These are phyloP conservation scores for Cucurbita moschata DNA, from an alignment of 306 rosid species.

Conservation along the genomic window DNA sequence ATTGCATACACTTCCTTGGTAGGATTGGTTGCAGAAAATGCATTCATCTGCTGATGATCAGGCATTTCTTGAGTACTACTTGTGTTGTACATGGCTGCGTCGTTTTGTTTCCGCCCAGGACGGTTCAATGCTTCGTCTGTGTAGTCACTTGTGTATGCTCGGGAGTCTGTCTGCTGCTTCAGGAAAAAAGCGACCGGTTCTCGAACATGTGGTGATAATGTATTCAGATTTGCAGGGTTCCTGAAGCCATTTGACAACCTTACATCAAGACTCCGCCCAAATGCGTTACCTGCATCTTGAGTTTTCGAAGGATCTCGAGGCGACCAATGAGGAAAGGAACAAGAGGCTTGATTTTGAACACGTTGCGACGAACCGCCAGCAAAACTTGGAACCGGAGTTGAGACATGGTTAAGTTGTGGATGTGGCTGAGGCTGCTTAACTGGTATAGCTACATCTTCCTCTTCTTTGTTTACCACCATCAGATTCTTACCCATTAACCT, in stretches of 20 bases:
- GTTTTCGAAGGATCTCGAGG: constrained; percentile 17
- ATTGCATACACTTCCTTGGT: constrained; percentile 20
- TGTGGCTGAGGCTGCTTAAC: constrained; percentile 16
- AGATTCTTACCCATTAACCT: constrained; percentile 55
- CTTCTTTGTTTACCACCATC: constrained; percentile 47
- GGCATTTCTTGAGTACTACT: constrained; percentile 3
- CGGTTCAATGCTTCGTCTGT: constrained; percentile 5
- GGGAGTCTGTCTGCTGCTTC: constrained; percentile 13
- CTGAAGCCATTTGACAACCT: constrained; percentile 10
- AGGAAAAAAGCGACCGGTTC: constrained; percentile 14
- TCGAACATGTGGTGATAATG: constrained; percentile 4
- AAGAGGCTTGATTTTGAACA: constrained; percentile 14
- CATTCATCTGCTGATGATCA: constrained; percentile 14
- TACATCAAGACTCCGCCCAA: constrained; percentile 14
- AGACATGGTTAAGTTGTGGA: constrained; percentile 6
- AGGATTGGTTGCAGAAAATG: constrained; percentile 9
- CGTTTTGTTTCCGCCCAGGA: constrained; percentile 8
- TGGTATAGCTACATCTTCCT: constrained; percentile 20
- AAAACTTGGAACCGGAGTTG: constrained; percentile 19
- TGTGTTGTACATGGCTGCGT: constrained; percentile 6
- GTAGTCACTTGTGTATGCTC: constrained; percentile 14
- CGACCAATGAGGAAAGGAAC: constrained; percentile 9
- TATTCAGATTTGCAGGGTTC: background rate
- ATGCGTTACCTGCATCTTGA: constrained; percentile 12
- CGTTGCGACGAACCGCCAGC: constrained; percentile 11